Conservation (phyloP, 2,329 filamentous ascomycete species). For the Fusarium subglutinans region DNA sequence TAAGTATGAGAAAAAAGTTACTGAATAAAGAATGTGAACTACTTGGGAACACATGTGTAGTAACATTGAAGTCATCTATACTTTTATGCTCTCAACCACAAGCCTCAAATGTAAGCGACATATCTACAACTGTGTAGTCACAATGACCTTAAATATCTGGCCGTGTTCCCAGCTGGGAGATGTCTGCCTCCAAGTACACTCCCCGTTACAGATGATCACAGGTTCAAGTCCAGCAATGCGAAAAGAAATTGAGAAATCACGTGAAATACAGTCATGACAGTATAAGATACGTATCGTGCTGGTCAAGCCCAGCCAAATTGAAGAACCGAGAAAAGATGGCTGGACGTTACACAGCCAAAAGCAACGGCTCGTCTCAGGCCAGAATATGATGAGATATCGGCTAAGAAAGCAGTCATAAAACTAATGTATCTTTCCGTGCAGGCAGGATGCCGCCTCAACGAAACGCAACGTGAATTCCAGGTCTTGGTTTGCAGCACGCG, state of each 20-base stretch:
- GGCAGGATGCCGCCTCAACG: neutral
- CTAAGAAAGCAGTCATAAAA: neutral
- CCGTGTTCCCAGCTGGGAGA: fast-evolving
- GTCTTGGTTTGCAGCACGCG: neutral
- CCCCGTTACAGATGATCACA: neutral
- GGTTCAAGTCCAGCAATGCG: neutral
- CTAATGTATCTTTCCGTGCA: neutral
- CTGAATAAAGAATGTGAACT: neutral
- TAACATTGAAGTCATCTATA: neutral
- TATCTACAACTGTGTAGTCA: neutral
- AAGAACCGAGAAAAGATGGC: neutral
- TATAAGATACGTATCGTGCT: neutral
- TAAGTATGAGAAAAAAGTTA: neutral
- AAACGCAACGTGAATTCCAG: neutral
- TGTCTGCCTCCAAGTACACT: neutral
- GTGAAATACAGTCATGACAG: neutral
- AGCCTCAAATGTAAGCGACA: too few relatives aligned
- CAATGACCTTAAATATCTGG: fast-evolving
- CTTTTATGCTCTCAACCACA: neutral
- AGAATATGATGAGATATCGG: neutral
- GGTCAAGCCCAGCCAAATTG: too few relatives aligned
- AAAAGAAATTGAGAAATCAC: neutral
- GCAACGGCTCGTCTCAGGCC: neutral
- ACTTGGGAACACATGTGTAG: neutral
- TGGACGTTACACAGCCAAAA: neutral